phyloP scores from a whole-genome alignment of 192 early-diverging fungal species.

The Podila minutissima region DNA sequence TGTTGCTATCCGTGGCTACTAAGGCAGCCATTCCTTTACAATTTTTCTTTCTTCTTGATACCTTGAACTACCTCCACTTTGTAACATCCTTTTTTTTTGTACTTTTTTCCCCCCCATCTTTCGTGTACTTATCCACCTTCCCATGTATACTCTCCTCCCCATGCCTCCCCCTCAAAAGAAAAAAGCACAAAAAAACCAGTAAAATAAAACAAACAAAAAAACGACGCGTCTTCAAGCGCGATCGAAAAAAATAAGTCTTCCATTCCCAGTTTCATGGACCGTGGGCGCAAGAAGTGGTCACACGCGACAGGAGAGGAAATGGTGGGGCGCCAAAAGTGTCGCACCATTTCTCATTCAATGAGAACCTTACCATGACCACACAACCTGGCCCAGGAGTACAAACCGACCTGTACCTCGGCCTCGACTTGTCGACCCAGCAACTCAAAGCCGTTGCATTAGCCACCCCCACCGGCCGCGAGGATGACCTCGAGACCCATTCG shows the following conservation, averaged over 20 bases:
- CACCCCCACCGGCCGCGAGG: constrained; percentile 46
- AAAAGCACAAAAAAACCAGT: too few relatives aligned
- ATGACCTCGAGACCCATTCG: constrained; percentile 20
- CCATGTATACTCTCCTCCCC: too few relatives aligned
- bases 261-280: too few relatives aligned
- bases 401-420: constrained; percentile 63
- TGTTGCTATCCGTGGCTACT: constrained; percentile 11
- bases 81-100: background rate
- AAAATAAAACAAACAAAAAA: too few relatives aligned
- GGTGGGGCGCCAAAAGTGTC: too few relatives aligned
- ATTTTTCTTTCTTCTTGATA: background rate
- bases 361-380: background rate
- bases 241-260: too few relatives aligned
- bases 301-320: too few relatives aligned
- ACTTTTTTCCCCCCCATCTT: too few relatives aligned
- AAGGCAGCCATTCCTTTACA: background rate
- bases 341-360: background rate
- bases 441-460: constrained; percentile 72
- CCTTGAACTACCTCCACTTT: background rate
- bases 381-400: background rate
- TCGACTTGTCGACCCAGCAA: constrained; percentile 84
- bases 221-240: too few relatives aligned
- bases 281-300: too few relatives aligned
- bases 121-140: too few relatives aligned
- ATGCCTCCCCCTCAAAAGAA: too few relatives aligned